A percentile compares a stretch with the other conserved stretches of the same genome.
Conservation (phyloP, 1,284 basidiomycete species). For the Taiwanofungus camphoratus region DNA sequence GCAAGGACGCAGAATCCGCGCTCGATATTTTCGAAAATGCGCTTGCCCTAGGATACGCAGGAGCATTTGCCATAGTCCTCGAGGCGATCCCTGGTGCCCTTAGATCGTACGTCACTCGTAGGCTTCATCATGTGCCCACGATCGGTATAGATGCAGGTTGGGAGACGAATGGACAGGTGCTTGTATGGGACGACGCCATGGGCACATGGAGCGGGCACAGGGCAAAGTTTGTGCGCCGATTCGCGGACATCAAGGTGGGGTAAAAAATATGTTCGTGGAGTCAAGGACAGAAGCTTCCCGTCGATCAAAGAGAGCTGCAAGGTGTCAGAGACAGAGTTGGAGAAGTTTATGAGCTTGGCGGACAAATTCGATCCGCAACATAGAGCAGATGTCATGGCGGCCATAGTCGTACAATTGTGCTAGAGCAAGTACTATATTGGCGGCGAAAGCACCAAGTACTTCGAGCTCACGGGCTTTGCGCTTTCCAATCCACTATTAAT, state of each 20-base stretch:
- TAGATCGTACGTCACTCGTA: slow-evolving; percentile 67
- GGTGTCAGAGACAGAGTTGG: slow-evolving; percentile 74
- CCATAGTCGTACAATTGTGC: no score
- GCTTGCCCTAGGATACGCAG: slow-evolving; percentile 72
- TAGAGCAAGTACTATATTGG: no score
- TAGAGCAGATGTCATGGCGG: no score
- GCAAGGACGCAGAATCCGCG: slow-evolving; percentile 62
- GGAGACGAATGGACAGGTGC: slow-evolving; percentile 84
- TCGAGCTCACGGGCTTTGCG: no score
- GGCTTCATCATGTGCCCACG: slow-evolving; percentile 63
- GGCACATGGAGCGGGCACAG: slow-evolving; percentile 75
- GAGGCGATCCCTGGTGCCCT: slow-evolving; percentile 87
- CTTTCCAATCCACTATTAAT: no score
- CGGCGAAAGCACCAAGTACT: no score
- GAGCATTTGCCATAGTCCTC: slow-evolving; percentile 83
- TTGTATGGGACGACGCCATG: slow-evolving; percentile 90
- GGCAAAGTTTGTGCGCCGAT: slow-evolving; percentile 83
- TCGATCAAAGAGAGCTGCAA: slow-evolving; percentile 72
- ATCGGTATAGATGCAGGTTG: slow-evolving; percentile 96
- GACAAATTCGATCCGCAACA: no score
- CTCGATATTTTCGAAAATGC: slow-evolving; percentile 60
- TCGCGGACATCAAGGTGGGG: slow-evolving; percentile 70
- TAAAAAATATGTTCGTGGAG: slow-evolving; percentile 66
- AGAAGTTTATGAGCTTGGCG: slow-evolving; percentile 44
- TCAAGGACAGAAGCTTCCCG: slow-evolving; percentile 75